Percentiles rank a stretch among this genome's conserved stretches.
Conservation (phyloP, 2,329 filamentous ascomycete species). For the Geosmithia flava region DNA sequence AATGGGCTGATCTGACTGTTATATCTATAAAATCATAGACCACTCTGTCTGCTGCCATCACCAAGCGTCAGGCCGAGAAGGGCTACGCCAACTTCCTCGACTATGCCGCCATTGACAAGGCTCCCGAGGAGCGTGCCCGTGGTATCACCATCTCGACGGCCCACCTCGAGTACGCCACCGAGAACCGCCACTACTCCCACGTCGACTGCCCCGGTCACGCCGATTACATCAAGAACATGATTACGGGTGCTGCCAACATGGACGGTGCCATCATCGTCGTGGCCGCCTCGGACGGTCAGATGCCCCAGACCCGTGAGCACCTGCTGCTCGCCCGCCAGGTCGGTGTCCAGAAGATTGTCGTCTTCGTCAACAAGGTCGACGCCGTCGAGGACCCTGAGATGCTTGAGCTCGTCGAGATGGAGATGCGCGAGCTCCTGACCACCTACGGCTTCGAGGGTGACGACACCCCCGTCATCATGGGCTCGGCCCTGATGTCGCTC, state of each 20-base stretch:
- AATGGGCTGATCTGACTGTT: constrained; percentile 53
- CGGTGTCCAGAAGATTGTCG: constrained; percentile 94
- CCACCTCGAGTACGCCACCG: constrained; percentile 96
- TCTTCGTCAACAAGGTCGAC: constrained; percentile 99
- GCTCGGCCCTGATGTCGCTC: constrained; percentile 88
- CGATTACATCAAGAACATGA: constrained; percentile 99
- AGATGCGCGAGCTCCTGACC: constrained; percentile 93
- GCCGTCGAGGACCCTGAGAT: constrained; percentile 96
- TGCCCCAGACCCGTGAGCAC: constrained; percentile 99
- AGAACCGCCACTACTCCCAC: constrained; percentile 93
- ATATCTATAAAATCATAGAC: constrained; percentile 44
- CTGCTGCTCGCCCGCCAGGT: constrained; percentile 95
- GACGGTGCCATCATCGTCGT: constrained; percentile 98
- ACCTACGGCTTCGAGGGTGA: constrained; percentile 97
- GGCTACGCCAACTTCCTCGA: constrained; percentile 90
- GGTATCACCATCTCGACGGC: constrained; percentile 99
- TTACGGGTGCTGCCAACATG: constrained; percentile 98
- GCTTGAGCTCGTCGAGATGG: constrained; percentile 99
- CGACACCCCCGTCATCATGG: constrained; percentile 93
- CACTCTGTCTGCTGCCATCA: constrained; percentile 96
- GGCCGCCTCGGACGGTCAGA: constrained; percentile 95
- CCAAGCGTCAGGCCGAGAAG: constrained; percentile 93
- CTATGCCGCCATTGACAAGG: constrained; percentile 97
- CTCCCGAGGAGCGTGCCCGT: constrained; percentile 97
- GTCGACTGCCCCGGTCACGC: constrained; percentile 99